Percentiles rank a stretch among this genome's conserved stretches.
Conservation (phyloP, 805 yeast genomes). For the Wickerhamiella galacta region DNA sequence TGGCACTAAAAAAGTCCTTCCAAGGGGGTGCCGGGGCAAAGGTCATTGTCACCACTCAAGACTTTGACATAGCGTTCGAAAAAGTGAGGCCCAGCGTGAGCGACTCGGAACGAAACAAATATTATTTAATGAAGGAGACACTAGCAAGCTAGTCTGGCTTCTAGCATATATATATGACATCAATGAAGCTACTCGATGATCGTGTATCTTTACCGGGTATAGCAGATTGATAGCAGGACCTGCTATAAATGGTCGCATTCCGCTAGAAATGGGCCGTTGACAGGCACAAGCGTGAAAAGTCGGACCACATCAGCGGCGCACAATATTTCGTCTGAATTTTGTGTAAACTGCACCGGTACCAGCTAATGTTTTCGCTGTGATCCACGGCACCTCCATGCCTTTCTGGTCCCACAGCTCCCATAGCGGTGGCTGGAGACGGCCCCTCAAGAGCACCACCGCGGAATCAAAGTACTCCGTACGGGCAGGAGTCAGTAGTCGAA, state of each 20-base stretch:
- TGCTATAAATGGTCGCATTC: too few relatives aligned
- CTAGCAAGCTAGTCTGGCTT: conserved; percentile 30
- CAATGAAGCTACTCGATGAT: too few relatives aligned
- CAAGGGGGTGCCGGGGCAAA: conserved; percentile 7
- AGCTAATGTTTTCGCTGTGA: conserved; percentile 17
- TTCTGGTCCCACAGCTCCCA: conserved; percentile 31
- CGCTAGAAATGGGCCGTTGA: too few relatives aligned
- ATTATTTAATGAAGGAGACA: conserved; percentile 53
- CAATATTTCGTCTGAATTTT: conserved; percentile 41
- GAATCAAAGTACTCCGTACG: too few relatives aligned
- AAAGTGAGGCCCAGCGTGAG: conserved; percentile 82
- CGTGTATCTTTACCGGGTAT: too few relatives aligned
- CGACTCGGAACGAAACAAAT: conserved; percentile 63
- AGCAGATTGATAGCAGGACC: too few relatives aligned
- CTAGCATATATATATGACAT: conserved; percentile 6
- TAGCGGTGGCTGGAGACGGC: conserved; percentile 49
- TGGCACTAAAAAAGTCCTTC: conserved; percentile 37
- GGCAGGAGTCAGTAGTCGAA: conserved; percentile 46
- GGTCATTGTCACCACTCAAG: conserved; percentile 42
- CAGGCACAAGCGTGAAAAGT: too few relatives aligned
- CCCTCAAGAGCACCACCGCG: conserved; percentile 35
- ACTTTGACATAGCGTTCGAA: conserved; percentile 54
- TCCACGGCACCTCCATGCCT: conserved; percentile 27
- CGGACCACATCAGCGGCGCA: too few relatives aligned
- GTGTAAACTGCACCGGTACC: conserved; percentile 37